These are phyloP conservation scores for Podaxis sp. DNA, from an alignment of 768 basidiomycete species.

Conservation along the genomic window DNA sequence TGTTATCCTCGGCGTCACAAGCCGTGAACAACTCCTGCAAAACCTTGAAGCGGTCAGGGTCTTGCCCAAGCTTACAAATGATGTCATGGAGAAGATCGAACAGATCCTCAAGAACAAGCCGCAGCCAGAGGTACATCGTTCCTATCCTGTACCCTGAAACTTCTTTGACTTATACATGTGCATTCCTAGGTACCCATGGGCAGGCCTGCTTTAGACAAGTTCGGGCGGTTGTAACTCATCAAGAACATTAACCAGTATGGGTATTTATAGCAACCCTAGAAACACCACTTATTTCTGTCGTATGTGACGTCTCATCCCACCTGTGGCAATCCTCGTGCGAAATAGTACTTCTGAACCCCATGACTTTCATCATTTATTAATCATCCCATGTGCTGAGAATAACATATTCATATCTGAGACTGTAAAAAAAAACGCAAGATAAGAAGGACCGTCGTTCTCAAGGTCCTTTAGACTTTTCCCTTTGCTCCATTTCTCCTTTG, in stretches of 20 bases:
- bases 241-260: not conserved
- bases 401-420: not conserved
- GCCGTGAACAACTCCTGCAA: constrained; percentile 58
- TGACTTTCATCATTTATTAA: not conserved
- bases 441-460: not conserved
- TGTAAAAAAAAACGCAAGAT: not conserved
- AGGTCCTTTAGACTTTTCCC: not conserved
- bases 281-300: not conserved
- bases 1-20: constrained; percentile 67
- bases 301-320: not conserved
- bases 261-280: not conserved
- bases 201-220: not conserved
- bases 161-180: not conserved
- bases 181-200: not conserved
- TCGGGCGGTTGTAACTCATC: not conserved
- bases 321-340: not conserved
- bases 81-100: not conserved
- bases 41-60: constrained; percentile 53
- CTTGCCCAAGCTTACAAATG: not conserved
- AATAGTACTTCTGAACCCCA: not conserved
- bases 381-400: not conserved
- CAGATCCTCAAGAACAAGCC: constrained; percentile 5
- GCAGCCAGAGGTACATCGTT: not conserved
- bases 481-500: not conserved
- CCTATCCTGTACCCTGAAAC: not conserved